Evolutionary conservation across 1,284 basidiomycete species (phyloP), one percentile per base, ranked within the genome.

Genomic region (Rhodotorula sp.): DNA sequence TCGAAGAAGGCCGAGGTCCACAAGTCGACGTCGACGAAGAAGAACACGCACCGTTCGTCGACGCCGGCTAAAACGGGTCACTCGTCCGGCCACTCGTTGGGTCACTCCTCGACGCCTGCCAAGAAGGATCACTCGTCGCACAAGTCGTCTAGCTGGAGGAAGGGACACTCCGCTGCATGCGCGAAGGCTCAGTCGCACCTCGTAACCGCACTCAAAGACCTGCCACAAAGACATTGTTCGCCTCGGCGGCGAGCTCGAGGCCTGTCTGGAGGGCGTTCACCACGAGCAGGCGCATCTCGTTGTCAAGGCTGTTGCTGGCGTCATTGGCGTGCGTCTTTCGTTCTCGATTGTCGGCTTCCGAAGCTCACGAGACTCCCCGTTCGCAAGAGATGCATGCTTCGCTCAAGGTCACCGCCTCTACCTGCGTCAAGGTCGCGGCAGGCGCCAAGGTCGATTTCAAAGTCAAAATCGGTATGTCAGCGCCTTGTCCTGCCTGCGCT

Each of bases 301-400:
- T 24, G 30, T 54, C 20, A 32, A 30, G 1, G 53, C 53, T 13
- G 15, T 34, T 30, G 29, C 8, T 11, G 53, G 34, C 20, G 22
- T 54, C 19, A 19, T 54, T 10, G 20, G 30, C 17, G 53, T 34
- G 53, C 53, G 53, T 54, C 53, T 32, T 34, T 13, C 29, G 22
- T 30, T 9, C 22, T 30, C 8, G 4, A 19, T 20, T 30, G 4
- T 1, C 6, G 22, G 19, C 0, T 7, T 10, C 2, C 24, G 13
- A 10, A 9, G 22, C 17, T 32, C 2, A 53, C 17, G 19, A 22
- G 53, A 22, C 9, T 3, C 19, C 24, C 10, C 27, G 4, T n/a
- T 24, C 49, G 30, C 53, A 54, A 30, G 53, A 54, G 53, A 54
- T 54, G 53, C 53, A 54, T 30, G 53, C 22, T 13, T 30, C 53